phyloP scores from a whole-genome alignment of 345 rosid species.

The Citrus trifoliata region DNA sequence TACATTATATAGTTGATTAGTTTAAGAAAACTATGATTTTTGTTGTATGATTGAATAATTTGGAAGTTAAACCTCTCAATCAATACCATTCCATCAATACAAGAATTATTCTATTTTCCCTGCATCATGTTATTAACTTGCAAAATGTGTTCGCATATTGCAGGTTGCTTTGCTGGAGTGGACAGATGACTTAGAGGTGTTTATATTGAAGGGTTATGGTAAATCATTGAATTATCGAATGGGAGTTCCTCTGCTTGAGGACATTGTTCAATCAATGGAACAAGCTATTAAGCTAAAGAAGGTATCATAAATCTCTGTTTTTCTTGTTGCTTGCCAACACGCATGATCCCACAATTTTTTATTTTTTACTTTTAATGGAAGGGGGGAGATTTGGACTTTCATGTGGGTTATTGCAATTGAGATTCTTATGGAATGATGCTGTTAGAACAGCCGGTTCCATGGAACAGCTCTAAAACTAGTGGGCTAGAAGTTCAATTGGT shows the following conservation, averaged over 20 bases:
- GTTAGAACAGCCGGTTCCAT: neutral
- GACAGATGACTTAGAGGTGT: constrained; percentile 85
- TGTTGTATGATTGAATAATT: neutral
- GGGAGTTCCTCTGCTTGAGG: constrained; percentile 89
- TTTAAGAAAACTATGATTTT: neutral
- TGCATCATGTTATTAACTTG: constrained; percentile 18
- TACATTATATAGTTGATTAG: neutral
- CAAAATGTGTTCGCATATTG: constrained; percentile 8
- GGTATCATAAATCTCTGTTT: constrained; percentile 37
- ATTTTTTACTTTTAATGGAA: neutral
- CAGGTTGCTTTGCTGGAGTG: constrained; percentile 94
- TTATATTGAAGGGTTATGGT: constrained; percentile 83
- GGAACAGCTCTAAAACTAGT: neutral
- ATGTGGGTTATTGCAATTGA: neutral
- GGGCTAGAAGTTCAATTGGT: neutral
- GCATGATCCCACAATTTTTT: neutral
- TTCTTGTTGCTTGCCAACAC: neutral
- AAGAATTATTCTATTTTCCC: neutral
- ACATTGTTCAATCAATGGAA: constrained; percentile 84
- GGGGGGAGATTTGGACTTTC: neutral
- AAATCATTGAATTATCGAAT: constrained; percentile 75
- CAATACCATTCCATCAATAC: neutral
- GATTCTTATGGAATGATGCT: neutral
- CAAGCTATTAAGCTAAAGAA: constrained; percentile 76
- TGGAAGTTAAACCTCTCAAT: neutral